These are phyloP conservation scores for Albugo candida DNA, from an alignment of 352 stramenopile genomes.

Conservation along the genomic window DNA sequence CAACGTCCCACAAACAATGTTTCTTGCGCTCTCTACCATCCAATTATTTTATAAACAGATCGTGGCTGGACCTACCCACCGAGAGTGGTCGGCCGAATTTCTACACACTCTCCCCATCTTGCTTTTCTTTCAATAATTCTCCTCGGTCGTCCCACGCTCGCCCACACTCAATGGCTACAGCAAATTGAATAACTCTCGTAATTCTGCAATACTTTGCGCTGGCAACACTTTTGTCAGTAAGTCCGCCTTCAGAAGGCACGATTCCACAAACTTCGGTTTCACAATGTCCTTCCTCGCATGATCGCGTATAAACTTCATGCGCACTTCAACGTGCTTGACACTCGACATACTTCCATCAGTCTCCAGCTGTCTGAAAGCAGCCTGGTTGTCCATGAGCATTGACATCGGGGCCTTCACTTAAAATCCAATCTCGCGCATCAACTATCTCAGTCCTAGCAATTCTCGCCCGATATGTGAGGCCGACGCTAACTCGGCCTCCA, in stretches of 20 bases:
- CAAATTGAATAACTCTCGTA: too few relatives aligned
- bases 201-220: background rate
- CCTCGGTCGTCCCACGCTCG: too few relatives aligned
- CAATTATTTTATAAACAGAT: too few relatives aligned
- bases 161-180: too few relatives aligned
- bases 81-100: too few relatives aligned
- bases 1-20: too few relatives aligned
- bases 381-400: background rate
- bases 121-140: too few relatives aligned
- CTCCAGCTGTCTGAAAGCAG: background rate
- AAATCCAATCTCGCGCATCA: too few relatives aligned
- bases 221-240: background rate
- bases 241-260: background rate
- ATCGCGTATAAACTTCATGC: background rate
- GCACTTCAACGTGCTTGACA: background rate
- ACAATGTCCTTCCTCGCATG: background rate
- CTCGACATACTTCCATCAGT: background rate
- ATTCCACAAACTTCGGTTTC: background rate
- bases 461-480: background rate
- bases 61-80: too few relatives aligned
- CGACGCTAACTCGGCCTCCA: background rate
- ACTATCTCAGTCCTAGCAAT: background rate
- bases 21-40: too few relatives aligned
- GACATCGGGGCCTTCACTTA: too few relatives aligned
- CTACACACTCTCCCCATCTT: too few relatives aligned